A percentile compares a stretch with the other conserved stretches of the same genome.
Evolutionary conservation across 306 rosid species (phyloP).

Genomic region (Pachyrhizus erosus): DNA sequence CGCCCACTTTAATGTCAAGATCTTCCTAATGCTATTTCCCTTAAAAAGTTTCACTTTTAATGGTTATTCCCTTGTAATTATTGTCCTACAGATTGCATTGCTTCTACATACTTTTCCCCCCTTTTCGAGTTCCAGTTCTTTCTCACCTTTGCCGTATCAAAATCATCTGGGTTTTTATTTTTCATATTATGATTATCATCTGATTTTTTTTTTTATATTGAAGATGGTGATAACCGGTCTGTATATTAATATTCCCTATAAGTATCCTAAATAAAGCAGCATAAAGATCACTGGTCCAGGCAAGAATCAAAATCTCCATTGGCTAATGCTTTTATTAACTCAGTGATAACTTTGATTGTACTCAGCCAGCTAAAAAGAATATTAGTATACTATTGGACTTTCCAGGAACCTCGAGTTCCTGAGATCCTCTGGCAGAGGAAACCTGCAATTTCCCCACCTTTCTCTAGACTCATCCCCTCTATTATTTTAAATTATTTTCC

Average conservation of each 20-base stretch:
- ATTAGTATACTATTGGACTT: conserved; percentile 37
- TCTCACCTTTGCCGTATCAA: neutral
- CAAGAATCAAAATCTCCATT: conserved; percentile 42
- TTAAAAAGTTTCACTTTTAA: conserved; percentile 36
- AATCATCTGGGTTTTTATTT: neutral
- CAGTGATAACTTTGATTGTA: conserved; percentile 56
- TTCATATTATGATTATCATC: neutral
- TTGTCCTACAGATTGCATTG: neutral
- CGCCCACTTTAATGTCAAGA: conserved; percentile 42
- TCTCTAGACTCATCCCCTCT: neutral
- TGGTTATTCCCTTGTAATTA: neutral
- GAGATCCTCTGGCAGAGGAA: conserved; percentile 43
- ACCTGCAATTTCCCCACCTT: conserved; percentile 20
- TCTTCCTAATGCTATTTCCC: conserved; percentile 42
- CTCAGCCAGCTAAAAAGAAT: conserved; percentile 31
- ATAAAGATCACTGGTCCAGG: conserved; percentile 45
- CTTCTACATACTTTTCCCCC: neutral
- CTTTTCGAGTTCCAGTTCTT: conserved; percentile 1
- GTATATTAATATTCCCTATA: neutral
- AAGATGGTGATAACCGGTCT: neutral
- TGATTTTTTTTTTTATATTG: conserved; percentile 13
- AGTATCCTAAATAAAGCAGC: conserved; percentile 34
- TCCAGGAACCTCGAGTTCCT: conserved; percentile 44
- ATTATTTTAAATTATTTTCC: conserved; percentile 9
- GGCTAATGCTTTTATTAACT: conserved; percentile 38